Evolutionary conservation across 352 stramenopile genomes (phyloP).

Genomic region (Pythium biforme): DNA sequence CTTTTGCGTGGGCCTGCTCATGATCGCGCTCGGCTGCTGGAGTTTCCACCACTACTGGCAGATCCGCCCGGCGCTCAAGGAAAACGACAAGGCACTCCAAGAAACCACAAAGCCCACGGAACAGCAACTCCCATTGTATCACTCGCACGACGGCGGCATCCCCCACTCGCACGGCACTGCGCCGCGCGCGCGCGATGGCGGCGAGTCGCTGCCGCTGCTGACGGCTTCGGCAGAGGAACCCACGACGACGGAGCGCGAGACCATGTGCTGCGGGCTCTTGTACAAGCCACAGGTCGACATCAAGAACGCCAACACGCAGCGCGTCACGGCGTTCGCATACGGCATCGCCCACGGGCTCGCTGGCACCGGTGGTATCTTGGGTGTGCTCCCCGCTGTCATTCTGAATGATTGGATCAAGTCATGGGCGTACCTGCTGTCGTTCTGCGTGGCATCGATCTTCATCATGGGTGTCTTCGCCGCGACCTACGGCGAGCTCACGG

Average conservation of each 20-base stretch:
- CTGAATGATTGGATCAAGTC: conserved; percentile 63
- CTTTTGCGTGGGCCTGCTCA: conserved; percentile 52
- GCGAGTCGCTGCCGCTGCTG: conserved; percentile 12
- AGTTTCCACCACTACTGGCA: conserved; percentile 40
- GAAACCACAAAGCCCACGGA: neutral
- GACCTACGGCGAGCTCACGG: conserved; percentile 66
- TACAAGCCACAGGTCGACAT: conserved; percentile 17
- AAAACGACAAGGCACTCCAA: neutral
- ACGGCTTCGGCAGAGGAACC: too few species aligned
- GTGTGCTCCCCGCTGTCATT: conserved; percentile 77
- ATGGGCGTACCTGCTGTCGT: conserved; percentile 72
- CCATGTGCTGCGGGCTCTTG: conserved; percentile 33
- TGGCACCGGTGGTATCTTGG: conserved; percentile 52
- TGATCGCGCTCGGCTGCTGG: conserved; percentile 49
- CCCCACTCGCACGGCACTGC: conserved; percentile 13
- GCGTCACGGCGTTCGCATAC: conserved; percentile 57
- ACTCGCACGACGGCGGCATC: neutral
- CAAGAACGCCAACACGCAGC: conserved; percentile 39
- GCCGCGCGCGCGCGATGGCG: conserved; percentile 7
- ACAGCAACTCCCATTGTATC: conserved; percentile 2
- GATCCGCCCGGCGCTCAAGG: conserved; percentile 25
- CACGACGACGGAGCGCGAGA: conserved; percentile 13
- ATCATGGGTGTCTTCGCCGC: conserved; percentile 86
- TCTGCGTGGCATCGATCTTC: conserved; percentile 82
- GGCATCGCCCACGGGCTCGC: conserved; percentile 81